phyloP scores from a whole-genome alignment of 2,329 filamentous ascomycete genomes.

The Cercospora sp. region DNA sequence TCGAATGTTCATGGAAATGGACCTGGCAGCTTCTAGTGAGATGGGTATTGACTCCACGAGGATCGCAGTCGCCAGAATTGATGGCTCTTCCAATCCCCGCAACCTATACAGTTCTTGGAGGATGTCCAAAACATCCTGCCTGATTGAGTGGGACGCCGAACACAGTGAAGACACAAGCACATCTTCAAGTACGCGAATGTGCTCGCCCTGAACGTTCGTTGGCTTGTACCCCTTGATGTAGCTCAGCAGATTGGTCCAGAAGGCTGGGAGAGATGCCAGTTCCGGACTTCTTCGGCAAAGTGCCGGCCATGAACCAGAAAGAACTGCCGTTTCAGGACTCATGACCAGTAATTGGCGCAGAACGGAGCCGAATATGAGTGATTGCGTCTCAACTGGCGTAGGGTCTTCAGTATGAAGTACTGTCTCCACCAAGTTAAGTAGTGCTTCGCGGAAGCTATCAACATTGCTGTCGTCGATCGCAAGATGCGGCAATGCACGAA shows the following conservation, averaged over 20 bases:
- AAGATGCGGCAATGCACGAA: slow-evolving; percentile 27
- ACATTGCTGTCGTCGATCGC: slow-evolving; percentile 15
- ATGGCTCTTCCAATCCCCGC: slow-evolving; percentile 52
- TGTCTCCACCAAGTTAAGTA: slow-evolving; percentile 20
- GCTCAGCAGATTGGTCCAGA: slow-evolving; percentile 34
- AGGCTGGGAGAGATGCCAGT: slow-evolving; percentile 25
- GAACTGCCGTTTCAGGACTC: neutral
- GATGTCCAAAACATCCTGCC: slow-evolving; percentile 71
- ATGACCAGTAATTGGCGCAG: slow-evolving; percentile 27
- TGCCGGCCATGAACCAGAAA: slow-evolving; percentile 22
- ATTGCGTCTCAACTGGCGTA: neutral
- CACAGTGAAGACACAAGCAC: slow-evolving; percentile 73
- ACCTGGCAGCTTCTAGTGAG: slow-evolving; percentile 72
- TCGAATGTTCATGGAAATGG: slow-evolving; percentile 81
- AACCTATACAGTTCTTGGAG: slow-evolving; percentile 61
- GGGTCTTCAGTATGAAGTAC: slow-evolving; percentile 13
- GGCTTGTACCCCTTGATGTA: slow-evolving; percentile 24
- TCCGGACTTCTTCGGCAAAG: slow-evolving; percentile 27
- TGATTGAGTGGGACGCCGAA: slow-evolving; percentile 71
- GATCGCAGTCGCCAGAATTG: slow-evolving; percentile 65
- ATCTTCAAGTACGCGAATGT: slow-evolving; percentile 62
- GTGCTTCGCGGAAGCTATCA: slow-evolving; percentile 3
- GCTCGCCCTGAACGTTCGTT: slow-evolving; percentile 35
- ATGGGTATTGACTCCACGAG: slow-evolving; percentile 78
- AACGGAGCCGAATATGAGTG: slow-evolving; percentile 29